Evolutionary conservation across 805 yeast species (phyloP).

Genomic region (Yamadazyma nakazawae): DNA sequence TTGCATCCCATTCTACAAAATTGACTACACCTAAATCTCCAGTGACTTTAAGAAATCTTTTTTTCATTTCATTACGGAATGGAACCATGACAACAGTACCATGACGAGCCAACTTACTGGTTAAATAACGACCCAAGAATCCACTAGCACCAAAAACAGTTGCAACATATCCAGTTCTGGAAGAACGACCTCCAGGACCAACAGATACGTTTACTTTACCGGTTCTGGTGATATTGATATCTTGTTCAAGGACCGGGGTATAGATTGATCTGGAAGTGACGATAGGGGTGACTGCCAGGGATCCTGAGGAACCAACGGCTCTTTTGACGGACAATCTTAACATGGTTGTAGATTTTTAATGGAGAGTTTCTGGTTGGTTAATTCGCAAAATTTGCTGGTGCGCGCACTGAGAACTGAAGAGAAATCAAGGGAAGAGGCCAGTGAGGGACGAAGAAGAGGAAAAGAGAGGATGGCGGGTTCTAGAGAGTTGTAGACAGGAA

Average conservation of each 20-base stretch:
- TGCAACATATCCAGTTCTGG: slow-evolving; percentile 84
- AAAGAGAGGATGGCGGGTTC: not conserved
- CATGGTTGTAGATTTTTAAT: slow-evolving; percentile 9
- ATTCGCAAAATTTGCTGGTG: slow-evolving; percentile 8
- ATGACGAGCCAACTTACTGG: slow-evolving; percentile 72
- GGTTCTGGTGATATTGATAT: slow-evolving; percentile 65
- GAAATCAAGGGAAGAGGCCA: not conserved
- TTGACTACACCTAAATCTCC: slow-evolving; percentile 89
- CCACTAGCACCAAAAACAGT: slow-evolving; percentile 86
- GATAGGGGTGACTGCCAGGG: not conserved
- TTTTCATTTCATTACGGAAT: slow-evolving; percentile 75
- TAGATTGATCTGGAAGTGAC: slow-evolving; percentile 30
- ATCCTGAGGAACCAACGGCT: not conserved
- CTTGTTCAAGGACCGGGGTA: slow-evolving; percentile 47
- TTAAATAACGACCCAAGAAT: slow-evolving; percentile 69
- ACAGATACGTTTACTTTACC: slow-evolving; percentile 72
- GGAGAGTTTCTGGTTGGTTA: slow-evolving; percentile 30
- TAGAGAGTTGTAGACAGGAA: no score
- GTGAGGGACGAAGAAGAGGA: not conserved
- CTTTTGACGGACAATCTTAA: slow-evolving; percentile 7
- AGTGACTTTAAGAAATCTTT: slow-evolving; percentile 72
- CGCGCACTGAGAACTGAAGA: slow-evolving; percentile 7
- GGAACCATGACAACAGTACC: slow-evolving; percentile 79
- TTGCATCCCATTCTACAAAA: slow-evolving; percentile 75
- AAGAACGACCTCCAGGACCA: slow-evolving; percentile 80